Base-by-base conservation (phyloP, 768 basidiomycete genomes). In the Pleurotus cornucopiae region DNA sequence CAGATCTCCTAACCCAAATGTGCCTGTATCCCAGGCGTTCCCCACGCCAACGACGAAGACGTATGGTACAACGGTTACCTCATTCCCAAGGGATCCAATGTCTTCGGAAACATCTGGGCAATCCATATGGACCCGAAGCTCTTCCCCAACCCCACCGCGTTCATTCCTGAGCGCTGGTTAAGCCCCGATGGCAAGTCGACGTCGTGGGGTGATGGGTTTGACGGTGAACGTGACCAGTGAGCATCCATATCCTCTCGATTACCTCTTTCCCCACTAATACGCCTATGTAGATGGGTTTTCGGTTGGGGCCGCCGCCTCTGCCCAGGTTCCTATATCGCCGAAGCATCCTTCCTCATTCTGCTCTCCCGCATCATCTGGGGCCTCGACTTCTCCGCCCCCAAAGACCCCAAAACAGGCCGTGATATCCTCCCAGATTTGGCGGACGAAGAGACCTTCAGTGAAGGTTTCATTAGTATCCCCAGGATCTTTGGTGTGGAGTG, bases 41-140 rank as follows among this genome's bases (percentile, higher is more conserved):
- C 46, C 12, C 18, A 46, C 34, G 46, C 34, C 13, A 14, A 13
- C 6, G 34, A 30, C n/a, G 25, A 65, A 60, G 61, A 61, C 43
- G 58, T 62, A 47, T 46, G 49, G 16, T 65, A 65, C 58, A 51
- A 61, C 12, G 64, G 63, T 7, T 60, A 58, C 44, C 56, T 59
- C 39, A 64, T 64, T 20, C 58, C 60, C 16, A 57, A 54, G 49
- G 63, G 62, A 12, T 55, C 62, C 11, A 55, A 62, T 20, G 48
- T 55, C 23, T 49, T 62, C 41, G 45, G 55, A 7, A 64, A 63
- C 30, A 54, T 63, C 13, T 60, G 59, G 61, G 41, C 41, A 44
- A 44, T 44, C 41, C 41, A 44, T 21, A 44, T 44, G 41, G 41
- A 44, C 41, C 41, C 41, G 3, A 44, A 44, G 20, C 41, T 44